Evolutionary conservation across 257 asterid species (phyloP), one percentile per base, ranked within the genome.

Genomic region (Scutellaria barbata): DNA sequence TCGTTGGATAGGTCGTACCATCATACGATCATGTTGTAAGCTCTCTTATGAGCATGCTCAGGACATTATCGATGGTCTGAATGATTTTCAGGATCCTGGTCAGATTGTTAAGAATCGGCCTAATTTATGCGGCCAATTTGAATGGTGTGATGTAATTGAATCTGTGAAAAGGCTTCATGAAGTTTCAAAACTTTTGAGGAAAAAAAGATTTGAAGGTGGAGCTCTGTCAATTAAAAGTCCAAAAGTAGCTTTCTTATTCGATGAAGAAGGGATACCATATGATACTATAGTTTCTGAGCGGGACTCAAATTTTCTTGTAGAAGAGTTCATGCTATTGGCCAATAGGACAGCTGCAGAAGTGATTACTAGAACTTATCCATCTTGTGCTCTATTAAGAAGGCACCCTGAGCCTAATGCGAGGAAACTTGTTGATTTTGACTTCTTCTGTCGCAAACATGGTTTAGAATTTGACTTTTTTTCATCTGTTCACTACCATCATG

Each of bases 321-420:
- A 93, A 86, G 98, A 93, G 85, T 87, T 90, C 56, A 89, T 86
- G 97, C 86, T 90, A 73, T 81, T 93, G 80, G 98, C 98, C 53
- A 93, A 90, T 72, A 77, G 68, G 73, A 90, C 98, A 18, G 96
- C 95, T 66, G 98, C 98, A n/a, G 96, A 93, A 84, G 89, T 93
- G 70, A 90, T 89, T 40, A 77, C 90, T 13, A 81, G 96, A 81
- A 89, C 97, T 67, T 93, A 87, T 80, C 98, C 98, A 42, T 82
- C 89, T 25, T 62, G 81, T 79, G 92, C 98, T 70, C 76, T 90
- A 61, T 63, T 93, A 76, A 85, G 98, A 71, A 84, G 89, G 82
- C 97, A 93, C 72, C 88, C 96, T 39, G 96, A 89, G 68, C 98
- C 98, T 59, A 93, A 90, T 64, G 51, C 66, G 0, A 78, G 96